A percentile compares a stretch with the other conserved stretches of the same genome.
These are phyloP conservation scores for Sporobolomyces roseus DNA, from an alignment of 768 basidiomycete genomes.

Conservation along the genomic window DNA sequence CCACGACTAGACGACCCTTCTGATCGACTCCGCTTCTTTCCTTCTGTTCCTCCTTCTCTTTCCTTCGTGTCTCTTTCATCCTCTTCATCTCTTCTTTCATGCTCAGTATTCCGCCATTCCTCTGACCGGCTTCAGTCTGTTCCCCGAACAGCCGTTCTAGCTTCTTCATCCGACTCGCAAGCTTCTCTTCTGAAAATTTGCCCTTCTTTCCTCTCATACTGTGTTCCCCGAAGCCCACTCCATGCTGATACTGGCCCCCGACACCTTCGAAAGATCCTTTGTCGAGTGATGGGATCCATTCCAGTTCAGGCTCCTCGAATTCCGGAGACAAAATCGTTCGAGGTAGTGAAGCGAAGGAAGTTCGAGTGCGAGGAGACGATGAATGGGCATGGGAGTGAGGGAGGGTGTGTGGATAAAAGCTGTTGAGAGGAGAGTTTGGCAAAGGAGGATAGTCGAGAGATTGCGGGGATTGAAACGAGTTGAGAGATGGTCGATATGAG, in stretches of 20 bases:
- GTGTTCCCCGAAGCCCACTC: neutral
- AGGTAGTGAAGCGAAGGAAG: too few relatives aligned
- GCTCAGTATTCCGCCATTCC: neutral
- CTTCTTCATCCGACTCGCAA: neutral
- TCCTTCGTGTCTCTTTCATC: neutral
- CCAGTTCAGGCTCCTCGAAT: neutral
- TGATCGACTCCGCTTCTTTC: constrained; percentile 8
- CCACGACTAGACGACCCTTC: constrained; percentile 1
- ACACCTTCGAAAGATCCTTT: neutral
- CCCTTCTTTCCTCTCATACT: neutral
- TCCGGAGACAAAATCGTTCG: too few relatives aligned
- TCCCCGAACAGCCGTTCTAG: neutral
- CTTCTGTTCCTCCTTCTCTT: neutral
- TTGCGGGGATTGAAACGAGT: too few relatives aligned
- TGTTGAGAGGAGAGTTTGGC: too few relatives aligned
- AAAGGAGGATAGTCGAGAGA: too few relatives aligned
- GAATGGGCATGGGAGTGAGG: too few relatives aligned
- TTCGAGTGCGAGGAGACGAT: too few relatives aligned
- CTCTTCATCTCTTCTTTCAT: neutral
- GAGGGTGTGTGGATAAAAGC: too few relatives aligned
- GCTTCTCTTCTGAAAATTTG: neutral
- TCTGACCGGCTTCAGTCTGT: neutral
- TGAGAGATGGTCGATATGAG: neutral
- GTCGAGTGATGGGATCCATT: neutral
- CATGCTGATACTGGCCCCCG: constrained; percentile 1